These are phyloP conservation scores for Alternaria sp. DNA, from an alignment of 2,329 filamentous ascomycete species.

Conservation along the genomic window DNA sequence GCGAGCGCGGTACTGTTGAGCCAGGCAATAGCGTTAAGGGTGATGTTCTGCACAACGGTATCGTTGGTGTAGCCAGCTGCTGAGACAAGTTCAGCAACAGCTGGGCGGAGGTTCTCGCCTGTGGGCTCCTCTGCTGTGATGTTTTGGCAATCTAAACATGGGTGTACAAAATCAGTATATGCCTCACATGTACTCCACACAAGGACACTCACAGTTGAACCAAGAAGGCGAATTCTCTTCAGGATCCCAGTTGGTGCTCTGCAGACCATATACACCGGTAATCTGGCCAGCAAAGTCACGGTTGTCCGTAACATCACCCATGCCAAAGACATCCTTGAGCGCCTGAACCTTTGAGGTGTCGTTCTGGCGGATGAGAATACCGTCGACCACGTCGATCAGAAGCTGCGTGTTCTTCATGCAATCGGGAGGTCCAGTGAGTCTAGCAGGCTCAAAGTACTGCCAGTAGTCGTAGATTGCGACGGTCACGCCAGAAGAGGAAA, in stretches of 20 bases:
- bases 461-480: slow-evolving; percentile 82
- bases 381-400: slow-evolving; percentile 67
- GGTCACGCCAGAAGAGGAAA: slow-evolving; percentile 82
- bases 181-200: background rate
- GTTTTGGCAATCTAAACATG: slow-evolving; percentile 59
- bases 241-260: slow-evolving; percentile 66
- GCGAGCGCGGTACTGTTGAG: slow-evolving; percentile 57
- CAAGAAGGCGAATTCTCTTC: slow-evolving; percentile 60
- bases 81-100: slow-evolving; percentile 56
- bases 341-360: slow-evolving; percentile 53
- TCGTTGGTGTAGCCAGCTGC: slow-evolving; percentile 60
- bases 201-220: slow-evolving; percentile 29
- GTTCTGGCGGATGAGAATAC: slow-evolving; percentile 62
- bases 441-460: slow-evolving; percentile 68
- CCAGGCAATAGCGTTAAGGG: slow-evolving; percentile 68
- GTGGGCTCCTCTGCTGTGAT: slow-evolving; percentile 58
- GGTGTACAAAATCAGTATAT: background rate
- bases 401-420: slow-evolving; percentile 73
- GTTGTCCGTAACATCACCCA: slow-evolving; percentile 59
- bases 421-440: slow-evolving; percentile 64
- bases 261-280: slow-evolving; percentile 61
- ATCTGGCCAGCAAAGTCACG: slow-evolving; percentile 64
- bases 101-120: slow-evolving; percentile 44
- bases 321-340: slow-evolving; percentile 65
- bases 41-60: slow-evolving; percentile 56